Conservation (phyloP, 805 yeast genomes). For the Lachancea meyersii region DNA sequence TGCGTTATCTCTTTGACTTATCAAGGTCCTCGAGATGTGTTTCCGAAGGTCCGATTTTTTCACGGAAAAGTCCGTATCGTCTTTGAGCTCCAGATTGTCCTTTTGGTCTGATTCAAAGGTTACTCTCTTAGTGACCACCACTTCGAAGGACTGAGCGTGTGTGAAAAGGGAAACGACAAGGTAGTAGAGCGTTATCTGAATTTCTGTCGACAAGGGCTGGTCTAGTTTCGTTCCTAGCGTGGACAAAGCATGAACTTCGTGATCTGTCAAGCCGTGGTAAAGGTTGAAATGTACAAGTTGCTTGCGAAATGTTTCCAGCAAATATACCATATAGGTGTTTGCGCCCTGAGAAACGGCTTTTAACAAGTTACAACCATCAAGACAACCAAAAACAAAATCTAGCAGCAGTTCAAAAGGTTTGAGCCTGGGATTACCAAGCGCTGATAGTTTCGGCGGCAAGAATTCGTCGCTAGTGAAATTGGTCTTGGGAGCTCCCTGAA, state of each 20-base stretch:
- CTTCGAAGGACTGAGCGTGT: slow-evolving; percentile 3
- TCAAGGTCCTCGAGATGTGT: background rate
- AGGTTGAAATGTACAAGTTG: slow-evolving; percentile 20
- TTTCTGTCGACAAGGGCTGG: slow-evolving; percentile 24
- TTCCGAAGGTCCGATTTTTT: background rate
- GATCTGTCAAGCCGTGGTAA: slow-evolving; percentile 24
- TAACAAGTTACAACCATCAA: slow-evolving; percentile 25
- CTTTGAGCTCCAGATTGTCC: background rate
- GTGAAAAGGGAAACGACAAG: slow-evolving; percentile 16
- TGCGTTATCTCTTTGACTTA: slow-evolving; percentile 18
- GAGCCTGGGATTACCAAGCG: slow-evolving; percentile 17
- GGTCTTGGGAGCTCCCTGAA: slow-evolving; percentile 25
- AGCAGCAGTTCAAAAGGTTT: slow-evolving; percentile 22
- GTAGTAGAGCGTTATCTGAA: slow-evolving; percentile 27
- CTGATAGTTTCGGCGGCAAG: slow-evolving; percentile 19
- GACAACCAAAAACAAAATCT: slow-evolving; percentile 14
- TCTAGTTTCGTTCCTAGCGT: slow-evolving; percentile 12
- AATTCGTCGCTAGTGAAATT: slow-evolving; percentile 26
- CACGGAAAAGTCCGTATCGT: background rate
- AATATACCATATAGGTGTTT: slow-evolving; percentile 14
- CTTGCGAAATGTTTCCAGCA: slow-evolving; percentile 22
- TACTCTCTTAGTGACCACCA: background rate
- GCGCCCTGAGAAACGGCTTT: slow-evolving; percentile 13
- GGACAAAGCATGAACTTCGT: slow-evolving; percentile 12
- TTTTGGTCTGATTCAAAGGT: background rate